phyloP scores from a whole-genome alignment of 306 rosid species.

The barrel medic (Medicago truncatula) region DNA sequence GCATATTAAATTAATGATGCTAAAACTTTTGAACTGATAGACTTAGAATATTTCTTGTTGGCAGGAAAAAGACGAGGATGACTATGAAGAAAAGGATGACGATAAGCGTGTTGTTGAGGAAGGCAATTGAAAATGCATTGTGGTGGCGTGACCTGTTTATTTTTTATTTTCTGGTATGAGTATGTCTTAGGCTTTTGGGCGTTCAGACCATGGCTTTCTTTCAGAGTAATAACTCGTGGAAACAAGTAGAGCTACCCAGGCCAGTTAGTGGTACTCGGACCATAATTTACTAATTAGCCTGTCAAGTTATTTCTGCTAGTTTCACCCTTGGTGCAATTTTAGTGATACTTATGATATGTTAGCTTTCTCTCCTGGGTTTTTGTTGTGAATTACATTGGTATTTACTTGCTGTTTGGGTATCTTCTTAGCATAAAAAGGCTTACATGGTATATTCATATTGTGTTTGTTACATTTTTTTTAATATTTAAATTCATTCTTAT shows the following conservation, averaged over 20 bases:
- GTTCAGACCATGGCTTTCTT: neutral
- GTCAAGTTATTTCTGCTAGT: slow-evolving; percentile 18
- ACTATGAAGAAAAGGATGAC: slow-evolving; percentile 59
- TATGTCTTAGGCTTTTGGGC: slow-evolving; percentile 3
- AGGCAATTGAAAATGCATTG: slow-evolving; percentile 54
- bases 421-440: slow-evolving; percentile 28
- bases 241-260: slow-evolving; percentile 4
- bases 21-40: neutral
- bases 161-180: slow-evolving; percentile 32
- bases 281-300: slow-evolving; percentile 14
- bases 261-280: slow-evolving; percentile 10
- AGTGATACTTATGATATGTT: neutral
- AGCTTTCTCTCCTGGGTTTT: slow-evolving; percentile 13
- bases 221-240: slow-evolving; percentile 24
- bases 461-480: too few species aligned
- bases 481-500: too few species aligned
- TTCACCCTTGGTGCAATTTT: slow-evolving; percentile 16
- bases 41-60: neutral
- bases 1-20: neutral
- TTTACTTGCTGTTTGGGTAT: slow-evolving; percentile 34
- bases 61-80: slow-evolving; percentile 73
- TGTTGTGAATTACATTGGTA: neutral
- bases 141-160: slow-evolving; percentile 15
- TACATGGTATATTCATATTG: too few species aligned
- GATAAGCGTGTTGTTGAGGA: slow-evolving; percentile 62